A percentile compares a stretch with the other conserved stretches of the same genome.
These are phyloP conservation scores for Eucalyptus decipiens DNA, from an alignment of 345 rosid species.

Conservation along the genomic window DNA sequence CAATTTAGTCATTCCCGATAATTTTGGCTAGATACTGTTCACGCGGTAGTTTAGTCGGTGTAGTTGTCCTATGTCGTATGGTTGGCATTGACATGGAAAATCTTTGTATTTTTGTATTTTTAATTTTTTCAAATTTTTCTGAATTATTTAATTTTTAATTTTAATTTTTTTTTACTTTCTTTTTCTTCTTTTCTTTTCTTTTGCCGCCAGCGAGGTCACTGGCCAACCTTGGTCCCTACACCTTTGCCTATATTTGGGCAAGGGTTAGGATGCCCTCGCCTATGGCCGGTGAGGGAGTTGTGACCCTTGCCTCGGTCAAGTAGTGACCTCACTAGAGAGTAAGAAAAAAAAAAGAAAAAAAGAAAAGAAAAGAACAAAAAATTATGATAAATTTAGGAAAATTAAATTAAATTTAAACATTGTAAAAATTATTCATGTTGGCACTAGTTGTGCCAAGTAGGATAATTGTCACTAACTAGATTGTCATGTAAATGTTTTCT, in stretches of 20 bases:
- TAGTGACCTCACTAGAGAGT: background rate
- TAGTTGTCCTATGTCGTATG: background rate
- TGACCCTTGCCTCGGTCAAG: background rate
- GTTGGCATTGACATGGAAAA: background rate
- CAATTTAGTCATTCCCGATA: fast-evolving
- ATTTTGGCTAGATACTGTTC: fast-evolving
- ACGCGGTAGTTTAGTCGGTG: fast-evolving
- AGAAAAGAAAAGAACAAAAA: background rate
- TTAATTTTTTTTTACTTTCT: no score
- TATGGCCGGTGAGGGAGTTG: background rate
- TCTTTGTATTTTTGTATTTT: no score
- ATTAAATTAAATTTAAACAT: no score
- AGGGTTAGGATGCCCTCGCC: background rate
- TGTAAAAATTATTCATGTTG: no score
- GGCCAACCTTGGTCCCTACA: background rate
- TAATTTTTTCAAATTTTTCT: no score
- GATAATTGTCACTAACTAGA: background rate
- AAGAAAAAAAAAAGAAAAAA: no score
- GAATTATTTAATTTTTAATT: no score
- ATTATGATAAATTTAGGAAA: background rate
- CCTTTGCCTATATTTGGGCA: background rate
- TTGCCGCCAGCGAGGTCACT: fast-evolving
- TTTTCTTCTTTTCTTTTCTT: no score
- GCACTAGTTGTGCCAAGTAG: background rate
- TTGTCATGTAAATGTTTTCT: background rate